A percentile compares a stretch with the other conserved stretches of the same genome.
phyloP scores from a whole-genome alignment of 2,329 filamentous ascomycete species.

The Microsporum audouinii region DNA sequence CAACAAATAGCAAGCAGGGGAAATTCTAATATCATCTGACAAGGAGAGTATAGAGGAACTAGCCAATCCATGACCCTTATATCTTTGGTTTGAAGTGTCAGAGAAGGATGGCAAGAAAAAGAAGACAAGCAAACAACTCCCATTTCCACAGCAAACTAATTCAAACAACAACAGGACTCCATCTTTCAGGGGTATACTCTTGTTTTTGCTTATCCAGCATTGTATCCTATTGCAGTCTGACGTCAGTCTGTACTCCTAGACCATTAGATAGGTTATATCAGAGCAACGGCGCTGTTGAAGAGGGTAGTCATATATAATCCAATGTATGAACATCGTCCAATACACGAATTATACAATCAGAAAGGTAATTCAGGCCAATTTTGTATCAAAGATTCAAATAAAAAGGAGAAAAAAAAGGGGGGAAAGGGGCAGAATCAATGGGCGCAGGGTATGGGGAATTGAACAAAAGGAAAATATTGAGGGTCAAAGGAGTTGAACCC shows the following conservation, averaged over 20 bases:
- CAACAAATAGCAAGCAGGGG: background rate
- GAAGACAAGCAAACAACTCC: background rate
- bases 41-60: background rate
- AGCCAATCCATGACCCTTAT: background rate
- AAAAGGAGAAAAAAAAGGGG: background rate
- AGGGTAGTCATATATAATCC: conserved; percentile 13
- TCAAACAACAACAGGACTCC: background rate
- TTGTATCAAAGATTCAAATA: background rate
- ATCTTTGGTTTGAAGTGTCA: background rate
- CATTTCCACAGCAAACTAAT: conserved; percentile 1
- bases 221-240: background rate
- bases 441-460: background rate
- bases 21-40: background rate
- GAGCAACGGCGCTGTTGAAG: background rate
- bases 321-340: conserved; percentile 13
- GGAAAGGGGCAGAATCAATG: background rate
- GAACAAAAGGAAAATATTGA: background rate
- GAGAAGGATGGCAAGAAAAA: background rate
- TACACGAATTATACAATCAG: conserved; percentile 12
- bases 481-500: background rate
- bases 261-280: background rate
- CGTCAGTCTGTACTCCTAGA: background rate
- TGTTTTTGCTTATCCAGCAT: background rate
- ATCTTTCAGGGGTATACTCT: background rate
- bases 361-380: background rate